Evolutionary conservation across 2,329 filamentous ascomycete species (phyloP).

Genomic region (Nothomitra cinnamomea): DNA sequence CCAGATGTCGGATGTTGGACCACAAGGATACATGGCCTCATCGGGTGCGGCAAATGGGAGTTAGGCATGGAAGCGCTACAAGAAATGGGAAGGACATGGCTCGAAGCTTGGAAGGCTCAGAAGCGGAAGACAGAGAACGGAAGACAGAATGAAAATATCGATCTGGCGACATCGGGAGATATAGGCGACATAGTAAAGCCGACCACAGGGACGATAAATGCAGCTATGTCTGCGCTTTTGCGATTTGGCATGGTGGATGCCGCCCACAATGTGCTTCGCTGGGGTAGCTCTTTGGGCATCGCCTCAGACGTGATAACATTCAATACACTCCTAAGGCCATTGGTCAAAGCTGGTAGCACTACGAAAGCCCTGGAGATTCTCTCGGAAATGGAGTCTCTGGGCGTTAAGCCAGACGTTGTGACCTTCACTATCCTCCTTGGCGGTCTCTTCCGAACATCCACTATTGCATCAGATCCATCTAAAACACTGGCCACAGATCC

Average conservation of each 20-base stretch:
- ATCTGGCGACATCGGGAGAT: constrained; percentile 12
- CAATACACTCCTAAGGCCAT: constrained; percentile 50
- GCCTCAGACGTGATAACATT: constrained; percentile 34
- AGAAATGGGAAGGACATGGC: constrained; percentile 48
- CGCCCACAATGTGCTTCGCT: constrained; percentile 36
- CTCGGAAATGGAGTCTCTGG: constrained; percentile 37
- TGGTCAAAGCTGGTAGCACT: constrained; percentile 33
- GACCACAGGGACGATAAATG: constrained; percentile 49
- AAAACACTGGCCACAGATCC: constrained; percentile 3
- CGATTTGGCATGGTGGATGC: constrained; percentile 28
- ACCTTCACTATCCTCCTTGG: constrained; percentile 62
- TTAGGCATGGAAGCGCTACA: constrained; percentile 45
- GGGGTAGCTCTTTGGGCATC: constrained; percentile 27
- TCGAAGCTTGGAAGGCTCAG: constrained; percentile 18
- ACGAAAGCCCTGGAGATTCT: constrained; percentile 37
- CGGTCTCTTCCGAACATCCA: constrained; percentile 33
- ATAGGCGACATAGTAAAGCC: constrained; percentile 36
- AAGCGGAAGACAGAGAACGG: constrained; percentile 8
- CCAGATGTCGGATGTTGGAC: constrained; percentile 56
- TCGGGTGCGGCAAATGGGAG: constrained; percentile 35
- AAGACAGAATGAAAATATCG: constrained; percentile 8
- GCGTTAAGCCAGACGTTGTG: constrained; percentile 41
- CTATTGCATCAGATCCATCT: constrained; percentile 23
- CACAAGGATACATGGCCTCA: constrained; percentile 47
- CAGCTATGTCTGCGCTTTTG: constrained; percentile 47